Evolutionary conservation across 2,329 filamentous ascomycete species (phyloP), one percentile per base, ranked within the genome.

Genomic region (Myrmaecium sp.): DNA sequence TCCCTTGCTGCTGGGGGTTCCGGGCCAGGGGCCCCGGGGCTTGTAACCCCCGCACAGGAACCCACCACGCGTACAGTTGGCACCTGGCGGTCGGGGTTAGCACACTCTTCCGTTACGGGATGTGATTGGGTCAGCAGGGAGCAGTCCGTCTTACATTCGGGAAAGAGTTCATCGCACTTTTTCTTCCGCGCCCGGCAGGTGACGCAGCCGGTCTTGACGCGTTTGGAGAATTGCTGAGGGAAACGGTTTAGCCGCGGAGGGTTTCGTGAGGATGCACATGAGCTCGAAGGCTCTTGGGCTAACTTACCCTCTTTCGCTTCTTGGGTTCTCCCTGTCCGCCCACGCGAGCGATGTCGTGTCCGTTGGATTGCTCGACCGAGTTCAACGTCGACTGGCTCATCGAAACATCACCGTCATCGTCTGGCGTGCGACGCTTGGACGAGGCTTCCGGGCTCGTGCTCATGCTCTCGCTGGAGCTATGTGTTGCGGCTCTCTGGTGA

Each of bases 141-240:
- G 21, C 25, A 13, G 23, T 21, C 9, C 20, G 17, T 62, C 78
- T 63, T 62, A 91, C 89, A 95, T 51, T 82, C 73, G 14, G 89
- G 89, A 51, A 92, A 91, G 28, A 68, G 69, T 58, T 95, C 89
- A 47, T 95, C 86, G 46, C 89, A 95, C 55, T 95, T 95, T 70
- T 95, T 95, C 66, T 95, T 95, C 32, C 86, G 69, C 46, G 71
- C 70, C 33, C 86, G 68, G 49, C 86, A 95, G 5, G 86, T 95
- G 54, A 92, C 71, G 50, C 86, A 95, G 17, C 84, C 83, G 6
- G 84, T 94, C 57, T 95, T 95, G 12, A 86, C 94, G 32, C 86
- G 69, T 51, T 94, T 93, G 17, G 31, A 27, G 32, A 31, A 31
- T 4, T n/a, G 11, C 21, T 31, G 25, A 15, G 28, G 16, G 23